phyloP scores from a whole-genome alignment of 352 stramenopile species.

The Phytophthora foliorum region DNA sequence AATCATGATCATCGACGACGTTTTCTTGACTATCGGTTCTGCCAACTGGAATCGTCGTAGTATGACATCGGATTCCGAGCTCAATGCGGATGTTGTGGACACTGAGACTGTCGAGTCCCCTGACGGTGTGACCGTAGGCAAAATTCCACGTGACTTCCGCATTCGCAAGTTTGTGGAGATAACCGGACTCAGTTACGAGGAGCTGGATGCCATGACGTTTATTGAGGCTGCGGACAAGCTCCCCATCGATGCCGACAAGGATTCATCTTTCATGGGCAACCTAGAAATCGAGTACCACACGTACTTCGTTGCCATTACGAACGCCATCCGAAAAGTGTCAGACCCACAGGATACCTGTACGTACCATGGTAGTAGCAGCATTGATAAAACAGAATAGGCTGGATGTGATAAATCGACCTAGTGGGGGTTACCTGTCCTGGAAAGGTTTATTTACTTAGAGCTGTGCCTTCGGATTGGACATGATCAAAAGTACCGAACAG shows the following conservation, averaged over 20 bases:
- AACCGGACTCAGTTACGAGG: constrained; percentile 47
- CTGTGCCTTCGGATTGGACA: not conserved
- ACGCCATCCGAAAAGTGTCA: constrained; percentile 24
- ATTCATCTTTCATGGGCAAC: constrained; percentile 42
- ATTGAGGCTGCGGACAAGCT: constrained; percentile 51
- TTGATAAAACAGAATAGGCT: not conserved
- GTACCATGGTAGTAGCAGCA: constrained; percentile 21
- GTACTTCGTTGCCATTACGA: constrained; percentile 31
- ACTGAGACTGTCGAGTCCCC: constrained; percentile 32
- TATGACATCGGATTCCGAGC: constrained; percentile 64
- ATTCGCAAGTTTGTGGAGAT: constrained; percentile 74
- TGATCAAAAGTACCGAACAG: constrained; percentile 51
- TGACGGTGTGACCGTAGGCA: constrained; percentile 41
- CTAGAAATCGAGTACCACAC: constrained; percentile 22
- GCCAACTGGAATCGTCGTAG: constrained; percentile 65
- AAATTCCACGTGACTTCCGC: constrained; percentile 61
- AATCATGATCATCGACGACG: constrained; percentile 65
- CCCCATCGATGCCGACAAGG: constrained; percentile 18
- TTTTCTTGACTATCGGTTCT: constrained; percentile 66
- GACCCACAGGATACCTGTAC: constrained; percentile 30
- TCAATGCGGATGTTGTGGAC: constrained; percentile 64
- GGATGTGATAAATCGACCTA: not conserved
- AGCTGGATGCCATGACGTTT: constrained; percentile 61
- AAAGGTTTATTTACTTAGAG: too few relatives aligned
- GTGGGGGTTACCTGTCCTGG: not conserved